A percentile compares a stretch with the other conserved stretches of the same genome.
These are phyloP conservation scores for Chaetomium globosum DNA, from an alignment of 2,329 filamentous ascomycete species.

Conservation along the genomic window DNA sequence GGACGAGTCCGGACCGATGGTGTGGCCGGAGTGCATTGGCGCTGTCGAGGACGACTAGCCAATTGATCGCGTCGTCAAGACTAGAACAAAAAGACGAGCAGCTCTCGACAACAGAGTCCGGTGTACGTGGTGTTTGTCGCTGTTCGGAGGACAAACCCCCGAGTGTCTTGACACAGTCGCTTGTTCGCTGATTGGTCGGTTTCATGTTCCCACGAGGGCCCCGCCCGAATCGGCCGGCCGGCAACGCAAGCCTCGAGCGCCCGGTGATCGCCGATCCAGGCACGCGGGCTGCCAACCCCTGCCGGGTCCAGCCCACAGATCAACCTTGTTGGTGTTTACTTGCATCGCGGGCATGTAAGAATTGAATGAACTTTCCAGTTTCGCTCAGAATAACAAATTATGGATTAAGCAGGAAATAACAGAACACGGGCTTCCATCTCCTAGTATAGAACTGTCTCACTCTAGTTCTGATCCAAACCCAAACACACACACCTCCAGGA, in stretches of 20 bases:
- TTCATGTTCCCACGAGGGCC: background rate
- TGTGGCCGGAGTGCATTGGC: background rate
- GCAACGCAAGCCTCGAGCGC: background rate
- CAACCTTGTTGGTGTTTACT: background rate
- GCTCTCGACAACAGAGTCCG: background rate
- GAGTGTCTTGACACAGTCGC: slow-evolving; percentile 25
- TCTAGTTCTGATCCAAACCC: background rate
- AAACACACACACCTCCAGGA: no score
- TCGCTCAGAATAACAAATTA: background rate
- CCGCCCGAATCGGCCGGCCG: slow-evolving; percentile 2
- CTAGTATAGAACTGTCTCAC: background rate
- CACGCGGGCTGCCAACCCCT: background rate
- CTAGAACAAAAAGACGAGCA: background rate
- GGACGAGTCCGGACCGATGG: background rate
- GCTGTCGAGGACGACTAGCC: background rate
- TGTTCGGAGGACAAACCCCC: slow-evolving; percentile 4
- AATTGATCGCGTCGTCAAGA: background rate
- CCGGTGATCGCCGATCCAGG: slow-evolving; percentile 13
- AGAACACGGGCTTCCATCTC: background rate
- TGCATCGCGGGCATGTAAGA: background rate
- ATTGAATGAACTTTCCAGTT: background rate
- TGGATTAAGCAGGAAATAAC: background rate
- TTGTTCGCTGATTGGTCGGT: slow-evolving; percentile 28
- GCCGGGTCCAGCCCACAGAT: background rate
- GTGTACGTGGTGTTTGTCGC: slow-evolving; percentile 6